These are phyloP conservation scores for Funneliformis caledonium DNA, from an alignment of 371 early-diverging fungal genomes.

Conservation along the genomic window DNA sequence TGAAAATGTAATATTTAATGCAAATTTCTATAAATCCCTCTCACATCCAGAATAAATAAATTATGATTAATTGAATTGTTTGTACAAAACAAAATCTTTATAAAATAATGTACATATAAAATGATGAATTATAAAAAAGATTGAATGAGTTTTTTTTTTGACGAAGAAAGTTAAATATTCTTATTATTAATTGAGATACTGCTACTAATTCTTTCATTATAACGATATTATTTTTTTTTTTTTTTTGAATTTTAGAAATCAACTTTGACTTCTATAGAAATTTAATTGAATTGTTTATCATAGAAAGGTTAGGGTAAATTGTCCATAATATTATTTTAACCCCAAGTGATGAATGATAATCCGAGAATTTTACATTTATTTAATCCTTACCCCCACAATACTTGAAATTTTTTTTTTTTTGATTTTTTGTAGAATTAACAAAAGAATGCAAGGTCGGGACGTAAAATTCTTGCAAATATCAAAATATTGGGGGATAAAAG, in stretches of 20 bases:
- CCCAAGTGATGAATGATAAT: background rate
- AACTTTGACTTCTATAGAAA: background rate
- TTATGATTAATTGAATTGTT: no score
- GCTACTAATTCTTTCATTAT: background rate
- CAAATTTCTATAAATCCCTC: background rate
- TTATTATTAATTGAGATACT: background rate
- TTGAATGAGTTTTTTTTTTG: background rate
- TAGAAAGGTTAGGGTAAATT: background rate
- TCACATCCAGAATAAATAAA: background rate
- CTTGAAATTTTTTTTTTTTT: no score
- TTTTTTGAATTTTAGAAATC: background rate
- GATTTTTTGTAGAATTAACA: no score
- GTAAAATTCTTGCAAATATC: background rate
- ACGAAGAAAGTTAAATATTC: background rate
- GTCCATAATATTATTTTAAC: background rate
- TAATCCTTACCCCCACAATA: background rate
- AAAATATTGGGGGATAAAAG: background rate
- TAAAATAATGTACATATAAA: background rate
- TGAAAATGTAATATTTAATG: background rate
- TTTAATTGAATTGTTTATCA: background rate
- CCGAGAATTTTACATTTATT: background rate
- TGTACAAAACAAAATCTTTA: background rate
- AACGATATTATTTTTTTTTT: background rate
- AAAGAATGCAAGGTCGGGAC: background rate
- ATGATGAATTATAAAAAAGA: background rate